A percentile compares a stretch with the other conserved stretches of the same genome.
Evolutionary conservation across 1,284 basidiomycete species (phyloP).

Genomic region (Calocybe gambosa): DNA sequence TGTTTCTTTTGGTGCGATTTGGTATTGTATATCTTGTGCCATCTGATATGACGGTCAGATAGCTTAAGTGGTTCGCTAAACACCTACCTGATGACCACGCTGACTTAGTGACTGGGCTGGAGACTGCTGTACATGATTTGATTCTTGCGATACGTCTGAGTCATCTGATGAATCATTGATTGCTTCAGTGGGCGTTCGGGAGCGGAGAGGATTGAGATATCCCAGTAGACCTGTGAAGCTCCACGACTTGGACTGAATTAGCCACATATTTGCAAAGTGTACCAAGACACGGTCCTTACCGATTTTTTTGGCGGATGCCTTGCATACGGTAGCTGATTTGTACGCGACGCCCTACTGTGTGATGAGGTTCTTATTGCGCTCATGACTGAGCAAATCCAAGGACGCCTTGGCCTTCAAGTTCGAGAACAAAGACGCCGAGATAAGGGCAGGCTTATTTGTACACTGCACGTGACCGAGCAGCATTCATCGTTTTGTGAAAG

Average conservation of each 20-base stretch:
- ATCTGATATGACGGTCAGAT: conserved; percentile 3
- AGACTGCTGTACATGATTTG: conserved; percentile 1
- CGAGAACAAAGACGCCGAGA: conserved; percentile 4
- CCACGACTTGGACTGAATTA: conserved; percentile 37
- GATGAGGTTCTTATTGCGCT: conserved; percentile 44
- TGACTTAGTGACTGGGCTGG: conserved; percentile 22
- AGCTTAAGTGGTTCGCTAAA: neutral
- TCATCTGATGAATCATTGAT: conserved; percentile 1
- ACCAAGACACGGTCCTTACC: conserved; percentile 23
- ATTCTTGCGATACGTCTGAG: conserved; percentile 8
- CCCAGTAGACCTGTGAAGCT: conserved; percentile 40
- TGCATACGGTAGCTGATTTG: conserved; percentile 33
- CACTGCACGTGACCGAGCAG: conserved; percentile 13
- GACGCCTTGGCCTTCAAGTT: neutral
- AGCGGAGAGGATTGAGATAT: conserved; percentile 41
- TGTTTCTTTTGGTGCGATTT: conserved; percentile 1
- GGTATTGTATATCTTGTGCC: conserved; percentile 1
- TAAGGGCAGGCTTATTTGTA: conserved; percentile 14
- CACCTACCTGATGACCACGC: conserved; percentile 26
- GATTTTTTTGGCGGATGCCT: conserved; percentile 36
- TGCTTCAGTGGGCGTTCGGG: conserved; percentile 14
- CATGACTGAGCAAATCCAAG: conserved; percentile 28
- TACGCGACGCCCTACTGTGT: conserved; percentile 31
- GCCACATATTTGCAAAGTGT: conserved; percentile 1
- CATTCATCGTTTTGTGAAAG: conserved; percentile 19